phyloP scores from a whole-genome alignment of 305 asterid genomes.

The Nicotiana rustica region DNA sequence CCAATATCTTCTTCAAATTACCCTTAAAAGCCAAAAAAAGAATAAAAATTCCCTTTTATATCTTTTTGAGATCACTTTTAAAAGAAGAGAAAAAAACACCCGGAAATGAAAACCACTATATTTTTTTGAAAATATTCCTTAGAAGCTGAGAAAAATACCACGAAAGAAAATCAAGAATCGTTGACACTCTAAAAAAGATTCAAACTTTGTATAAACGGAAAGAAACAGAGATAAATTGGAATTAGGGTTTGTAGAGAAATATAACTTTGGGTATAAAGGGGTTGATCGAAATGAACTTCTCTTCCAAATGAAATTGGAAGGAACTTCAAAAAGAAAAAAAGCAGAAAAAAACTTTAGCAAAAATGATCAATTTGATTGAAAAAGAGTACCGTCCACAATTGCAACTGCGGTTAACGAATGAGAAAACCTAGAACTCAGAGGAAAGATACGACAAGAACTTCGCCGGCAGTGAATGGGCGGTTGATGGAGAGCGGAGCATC shows the following conservation, averaged over 20 bases:
- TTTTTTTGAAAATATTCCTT: no score
- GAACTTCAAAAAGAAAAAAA: neutral
- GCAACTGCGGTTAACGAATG: neutral
- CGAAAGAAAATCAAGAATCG: neutral
- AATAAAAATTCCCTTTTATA: no score
- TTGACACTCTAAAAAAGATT: neutral
- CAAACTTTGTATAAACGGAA: neutral
- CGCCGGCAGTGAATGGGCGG: slow-evolving; percentile 10
- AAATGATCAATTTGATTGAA: slow-evolving; percentile 29
- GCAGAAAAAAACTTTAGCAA: neutral
- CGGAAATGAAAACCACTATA: neutral
- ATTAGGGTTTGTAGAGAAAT: neutral
- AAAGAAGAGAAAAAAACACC: neutral
- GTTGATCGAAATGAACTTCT: slow-evolving; percentile 30
- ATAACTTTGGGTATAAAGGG: neutral
- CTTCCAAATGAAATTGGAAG: slow-evolving; percentile 32
- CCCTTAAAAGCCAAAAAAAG: neutral
- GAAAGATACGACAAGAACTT: neutral
- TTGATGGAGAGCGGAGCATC: neutral
- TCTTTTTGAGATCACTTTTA: neutral
- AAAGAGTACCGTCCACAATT: neutral
- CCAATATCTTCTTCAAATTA: neutral
- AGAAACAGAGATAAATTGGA: slow-evolving; percentile 8
- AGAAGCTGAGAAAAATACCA: neutral
- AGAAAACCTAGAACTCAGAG: slow-evolving; percentile 40